Evolutionary conservation across 768 basidiomycete genomes (phyloP).

Genomic region (Trametes gibbosa): DNA sequence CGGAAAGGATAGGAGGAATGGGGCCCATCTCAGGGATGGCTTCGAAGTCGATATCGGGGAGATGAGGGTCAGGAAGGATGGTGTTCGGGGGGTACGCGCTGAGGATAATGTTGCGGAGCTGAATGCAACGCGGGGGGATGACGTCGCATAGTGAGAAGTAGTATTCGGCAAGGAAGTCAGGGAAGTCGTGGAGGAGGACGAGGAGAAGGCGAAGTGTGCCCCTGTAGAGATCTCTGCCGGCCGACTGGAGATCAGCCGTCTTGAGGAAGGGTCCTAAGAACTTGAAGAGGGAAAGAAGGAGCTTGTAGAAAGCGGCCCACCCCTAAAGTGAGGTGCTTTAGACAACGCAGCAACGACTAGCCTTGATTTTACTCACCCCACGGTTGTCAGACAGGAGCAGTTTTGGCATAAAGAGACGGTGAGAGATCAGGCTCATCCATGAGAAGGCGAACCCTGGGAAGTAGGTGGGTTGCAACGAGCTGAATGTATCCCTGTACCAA

Average conservation of each 20-base stretch:
- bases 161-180: constrained; percentile 95
- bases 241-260: constrained; percentile 72
- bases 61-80: constrained; percentile 82
- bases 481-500: constrained; percentile 78
- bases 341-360: neutral
- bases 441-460: constrained; percentile 99
- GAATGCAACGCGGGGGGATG: constrained; percentile 90
- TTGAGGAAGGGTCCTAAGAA: constrained; percentile 92
- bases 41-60: constrained; percentile 72
- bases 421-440: constrained; percentile 96
- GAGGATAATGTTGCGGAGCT: constrained; percentile 94
- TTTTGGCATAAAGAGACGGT: constrained; percentile 97
- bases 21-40: constrained; percentile 86
- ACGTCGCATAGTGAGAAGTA: constrained; percentile 95
- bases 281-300: constrained; percentile 90
- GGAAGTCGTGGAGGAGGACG: constrained; percentile 97
- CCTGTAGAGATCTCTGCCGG: constrained; percentile 85
- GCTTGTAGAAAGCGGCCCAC: constrained; percentile 95
- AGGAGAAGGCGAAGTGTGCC: constrained; percentile 88
- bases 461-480: constrained; percentile 92
- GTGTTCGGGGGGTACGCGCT: constrained; percentile 88
- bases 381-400: constrained; percentile 82
- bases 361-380: constrained; percentile 51
- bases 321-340: constrained; percentile 44
- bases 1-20: constrained; percentile 87